Conservation (phyloP, 306 rosid species). For the Betula pendula region DNA sequence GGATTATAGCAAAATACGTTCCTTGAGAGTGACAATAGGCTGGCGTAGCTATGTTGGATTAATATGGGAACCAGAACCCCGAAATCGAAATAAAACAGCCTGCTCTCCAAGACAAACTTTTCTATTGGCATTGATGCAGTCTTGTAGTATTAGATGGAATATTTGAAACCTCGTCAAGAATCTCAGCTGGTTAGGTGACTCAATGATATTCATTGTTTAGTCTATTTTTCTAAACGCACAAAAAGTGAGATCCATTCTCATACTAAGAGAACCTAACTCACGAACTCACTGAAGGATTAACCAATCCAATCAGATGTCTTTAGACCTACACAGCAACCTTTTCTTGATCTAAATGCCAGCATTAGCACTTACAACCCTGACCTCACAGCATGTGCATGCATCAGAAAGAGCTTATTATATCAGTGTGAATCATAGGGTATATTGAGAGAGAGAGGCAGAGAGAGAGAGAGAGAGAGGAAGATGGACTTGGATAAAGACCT, state of each 20-base stretch:
- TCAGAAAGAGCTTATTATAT: neutral
- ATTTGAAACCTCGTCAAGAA: neutral
- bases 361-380: neutral
- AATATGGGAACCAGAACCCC: neutral
- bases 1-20: neutral
- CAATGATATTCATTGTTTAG: too few species aligned
- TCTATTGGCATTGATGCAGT: neutral
- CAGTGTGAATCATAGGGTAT: neutral
- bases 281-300: neutral
- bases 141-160: neutral
- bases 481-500: slow-evolving; percentile 39
- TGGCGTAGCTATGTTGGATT: neutral
- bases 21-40: neutral
- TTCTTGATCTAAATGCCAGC: neutral
- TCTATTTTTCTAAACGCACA: too few species aligned
- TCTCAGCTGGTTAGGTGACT: too few species aligned
- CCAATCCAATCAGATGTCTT: neutral
- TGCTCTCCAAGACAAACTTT: neutral
- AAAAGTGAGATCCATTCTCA: neutral
- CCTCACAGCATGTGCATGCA: neutral
- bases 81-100: neutral
- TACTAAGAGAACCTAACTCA: neutral
- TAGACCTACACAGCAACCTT: neutral
- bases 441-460: too few species aligned
- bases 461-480: neutral